Conservation (phyloP, 129 eudicot species). For the Silybum marianum region DNA sequence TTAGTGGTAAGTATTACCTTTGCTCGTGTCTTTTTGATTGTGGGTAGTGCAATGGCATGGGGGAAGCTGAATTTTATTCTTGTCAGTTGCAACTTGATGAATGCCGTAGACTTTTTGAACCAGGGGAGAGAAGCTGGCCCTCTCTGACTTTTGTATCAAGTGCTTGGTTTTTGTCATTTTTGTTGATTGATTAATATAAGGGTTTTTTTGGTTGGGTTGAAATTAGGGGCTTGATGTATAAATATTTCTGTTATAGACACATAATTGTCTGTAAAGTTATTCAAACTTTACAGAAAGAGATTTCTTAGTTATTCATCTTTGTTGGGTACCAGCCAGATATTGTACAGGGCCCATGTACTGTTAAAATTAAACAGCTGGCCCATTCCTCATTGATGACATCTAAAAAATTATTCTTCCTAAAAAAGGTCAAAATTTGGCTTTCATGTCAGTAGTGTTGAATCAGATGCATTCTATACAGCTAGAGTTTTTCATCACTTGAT, state of each 20-base stretch:
- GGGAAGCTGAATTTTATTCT: not conserved
- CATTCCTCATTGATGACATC: not conserved
- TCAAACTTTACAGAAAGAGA: not conserved
- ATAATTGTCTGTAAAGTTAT: not conserved
- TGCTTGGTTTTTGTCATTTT: not conserved
- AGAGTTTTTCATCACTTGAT: not conserved
- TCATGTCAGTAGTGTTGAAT: not conserved
- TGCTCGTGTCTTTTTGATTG: not conserved
- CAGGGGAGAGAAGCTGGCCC: not conserved
- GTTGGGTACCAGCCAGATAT: not conserved
- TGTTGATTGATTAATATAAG: not conserved
- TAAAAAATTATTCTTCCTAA: not conserved
- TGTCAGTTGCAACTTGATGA: not conserved
- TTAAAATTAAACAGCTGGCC: not conserved
- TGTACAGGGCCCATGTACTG: not conserved
- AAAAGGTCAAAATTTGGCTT: not conserved
- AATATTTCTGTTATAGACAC: not conserved
- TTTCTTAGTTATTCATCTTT: not conserved
- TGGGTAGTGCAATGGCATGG: not conserved
- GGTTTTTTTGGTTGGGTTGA: not conserved
- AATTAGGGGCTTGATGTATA: not conserved
- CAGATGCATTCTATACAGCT: not conserved
- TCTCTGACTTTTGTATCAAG: not conserved
- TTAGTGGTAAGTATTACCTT: not conserved
- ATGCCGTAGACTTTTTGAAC: not conserved